These are phyloP conservation scores for Senna siamea DNA, from an alignment of 306 rosid species.

Conservation along the genomic window DNA sequence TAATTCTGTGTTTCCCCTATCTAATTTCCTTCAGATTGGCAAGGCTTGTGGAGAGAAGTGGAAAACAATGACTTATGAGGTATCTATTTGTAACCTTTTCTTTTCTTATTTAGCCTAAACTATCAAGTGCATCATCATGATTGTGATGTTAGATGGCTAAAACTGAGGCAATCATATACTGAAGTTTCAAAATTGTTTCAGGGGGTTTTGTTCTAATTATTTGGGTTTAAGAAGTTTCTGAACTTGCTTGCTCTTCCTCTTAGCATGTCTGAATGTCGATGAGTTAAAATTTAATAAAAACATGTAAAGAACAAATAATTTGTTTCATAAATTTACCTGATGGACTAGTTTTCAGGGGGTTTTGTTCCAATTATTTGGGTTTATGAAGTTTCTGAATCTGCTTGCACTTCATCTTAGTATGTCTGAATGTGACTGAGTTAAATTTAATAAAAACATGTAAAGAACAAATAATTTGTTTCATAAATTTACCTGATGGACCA, in stretches of 20 bases:
- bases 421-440: background rate
- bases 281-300: conserved; percentile 19
- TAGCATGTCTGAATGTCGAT: background rate
- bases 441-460: conserved; percentile 3
- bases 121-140: conserved; percentile 14
- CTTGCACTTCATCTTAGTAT: conserved; percentile 10
- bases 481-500: background rate
- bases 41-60: conserved; percentile 97
- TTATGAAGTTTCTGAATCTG: conserved; percentile 6
- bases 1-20: conserved; percentile 29
- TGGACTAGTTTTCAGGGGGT: background rate
- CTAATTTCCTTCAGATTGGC: conserved; percentile 74
- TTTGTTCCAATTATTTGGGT: conserved; percentile 9
- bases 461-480: conserved; percentile 17
- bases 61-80: conserved; percentile 97
- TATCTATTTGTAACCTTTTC: conserved; percentile 40
- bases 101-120: conserved; percentile 24
- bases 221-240: conserved; percentile 15
- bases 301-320: conserved; percentile 4
- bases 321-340: conserved; percentile 9
- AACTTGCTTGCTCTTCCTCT: conserved; percentile 5
- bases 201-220: conserved; percentile 1
- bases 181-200: conserved; percentile 14
- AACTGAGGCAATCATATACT: conserved; percentile 11
- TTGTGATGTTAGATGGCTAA: conserved; percentile 32